A percentile compares a stretch with the other conserved stretches of the same genome.
Evolutionary conservation across 176 grass and related monocot genomes (phyloP).

Genomic region (Raddia guianensis): DNA sequence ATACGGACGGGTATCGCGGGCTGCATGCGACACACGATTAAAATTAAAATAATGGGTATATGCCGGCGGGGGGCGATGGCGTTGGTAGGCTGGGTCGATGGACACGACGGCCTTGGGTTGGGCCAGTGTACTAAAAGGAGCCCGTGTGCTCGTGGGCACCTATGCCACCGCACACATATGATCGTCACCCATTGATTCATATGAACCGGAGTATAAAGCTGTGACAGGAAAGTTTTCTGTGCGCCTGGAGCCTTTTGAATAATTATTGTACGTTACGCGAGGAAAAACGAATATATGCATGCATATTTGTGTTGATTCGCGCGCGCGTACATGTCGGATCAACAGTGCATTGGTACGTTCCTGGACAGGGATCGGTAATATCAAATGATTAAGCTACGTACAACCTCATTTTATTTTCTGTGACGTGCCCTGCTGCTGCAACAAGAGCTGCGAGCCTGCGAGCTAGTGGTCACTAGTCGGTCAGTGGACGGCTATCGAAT

Average conservation of each 20-base stretch:
- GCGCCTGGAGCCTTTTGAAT: neutral
- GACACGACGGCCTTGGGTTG: slow-evolving; percentile 42
- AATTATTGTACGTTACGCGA: neutral
- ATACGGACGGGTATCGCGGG: neutral
- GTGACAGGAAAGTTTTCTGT: slow-evolving; percentile 19
- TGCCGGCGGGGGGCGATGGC: neutral
- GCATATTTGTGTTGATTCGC: no score
- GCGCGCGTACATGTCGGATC: neutral
- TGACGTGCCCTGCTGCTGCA: neutral
- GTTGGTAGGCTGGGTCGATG: slow-evolving; percentile 44
- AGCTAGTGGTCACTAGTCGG: neutral
- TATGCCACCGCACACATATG: slow-evolving; percentile 43
- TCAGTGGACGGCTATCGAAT: no score
- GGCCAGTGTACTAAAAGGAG: slow-evolving; percentile 35
- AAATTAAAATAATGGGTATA: neutral
- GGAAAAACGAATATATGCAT: neutral
- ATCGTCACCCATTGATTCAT: slow-evolving; percentile 36
- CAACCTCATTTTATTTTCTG: neutral
- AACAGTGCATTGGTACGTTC: neutral
- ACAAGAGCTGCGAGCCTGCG: neutral
- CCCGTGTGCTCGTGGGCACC: slow-evolving; percentile 45
- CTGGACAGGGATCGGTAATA: neutral
- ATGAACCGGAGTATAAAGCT: slow-evolving; percentile 12
- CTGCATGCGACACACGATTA: slow-evolving; percentile 1
- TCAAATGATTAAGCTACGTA: neutral